Evolutionary conservation across 257 asterid species (phyloP).

Genomic region (Mitragyna speciosa): DNA sequence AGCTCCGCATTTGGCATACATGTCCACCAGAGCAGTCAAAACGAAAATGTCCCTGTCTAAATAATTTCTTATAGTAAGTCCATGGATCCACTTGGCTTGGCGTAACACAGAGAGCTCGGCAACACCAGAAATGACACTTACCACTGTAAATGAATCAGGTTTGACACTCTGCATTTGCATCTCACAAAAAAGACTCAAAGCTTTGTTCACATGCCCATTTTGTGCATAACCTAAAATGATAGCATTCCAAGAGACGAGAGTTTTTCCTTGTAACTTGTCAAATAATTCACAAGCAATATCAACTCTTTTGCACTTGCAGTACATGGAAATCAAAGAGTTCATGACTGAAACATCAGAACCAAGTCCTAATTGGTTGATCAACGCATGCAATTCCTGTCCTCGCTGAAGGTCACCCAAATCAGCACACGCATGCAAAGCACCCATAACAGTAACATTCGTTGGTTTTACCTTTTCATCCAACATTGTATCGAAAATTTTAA

Average conservation of each 20-base stretch:
- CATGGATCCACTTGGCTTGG: conserved; percentile 93
- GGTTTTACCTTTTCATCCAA: conserved; percentile 61
- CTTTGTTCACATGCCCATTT: conserved; percentile 54
- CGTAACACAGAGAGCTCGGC: conserved; percentile 74
- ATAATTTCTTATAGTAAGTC: conserved; percentile 55
- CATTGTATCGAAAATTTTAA: conserved; percentile 61
- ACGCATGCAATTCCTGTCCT: conserved; percentile 61
- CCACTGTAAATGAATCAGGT: conserved; percentile 86
- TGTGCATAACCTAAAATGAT: conserved; percentile 87
- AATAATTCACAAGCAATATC: conserved; percentile 65
- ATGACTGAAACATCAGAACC: conserved; percentile 54
- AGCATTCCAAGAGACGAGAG: conserved; percentile 88
- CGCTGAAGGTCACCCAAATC: conserved; percentile 49
- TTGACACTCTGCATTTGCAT: conserved; percentile 54
- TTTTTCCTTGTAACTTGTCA: conserved; percentile 43
- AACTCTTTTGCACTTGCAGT: conserved; percentile 74
- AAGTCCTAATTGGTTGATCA: conserved; percentile 46
- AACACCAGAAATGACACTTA: conserved; percentile 72
- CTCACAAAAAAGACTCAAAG: conserved; percentile 58
- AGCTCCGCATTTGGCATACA: conserved; percentile 93
- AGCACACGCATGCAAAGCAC: conserved; percentile 74
- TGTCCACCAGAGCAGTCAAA: conserved; percentile 84
- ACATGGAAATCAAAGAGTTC: conserved; percentile 89
- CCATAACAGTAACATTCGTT: conserved; percentile 79
- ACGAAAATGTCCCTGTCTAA: conserved; percentile 58